phyloP scores from a whole-genome alignment of 2,329 filamentous ascomycete species.

The Chrysosporium queenslandicum region DNA sequence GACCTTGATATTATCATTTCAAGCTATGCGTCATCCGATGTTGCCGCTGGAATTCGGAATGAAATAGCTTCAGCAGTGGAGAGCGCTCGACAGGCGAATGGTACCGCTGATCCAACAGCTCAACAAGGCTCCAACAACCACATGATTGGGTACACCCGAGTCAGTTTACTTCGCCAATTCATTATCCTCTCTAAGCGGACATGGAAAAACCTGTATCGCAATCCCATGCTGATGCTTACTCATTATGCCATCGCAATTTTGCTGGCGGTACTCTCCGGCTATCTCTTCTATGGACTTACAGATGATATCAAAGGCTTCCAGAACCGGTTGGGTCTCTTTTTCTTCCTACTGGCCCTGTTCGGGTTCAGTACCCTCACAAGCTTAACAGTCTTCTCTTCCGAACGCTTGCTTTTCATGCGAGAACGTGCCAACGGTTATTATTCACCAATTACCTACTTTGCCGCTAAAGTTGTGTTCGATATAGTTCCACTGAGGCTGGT shows the following conservation, averaged over 20 bases:
- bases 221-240: constrained; percentile 95
- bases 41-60: constrained; percentile 61
- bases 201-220: constrained; percentile 94
- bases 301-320: constrained; percentile 97
- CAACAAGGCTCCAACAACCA: constrained; percentile 44
- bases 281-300: constrained; percentile 89
- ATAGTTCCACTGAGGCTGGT: constrained; percentile 90
- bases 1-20: constrained; percentile 74
- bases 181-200: constrained; percentile 79
- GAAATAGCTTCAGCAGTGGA: constrained; percentile 65
- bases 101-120: constrained; percentile 49
- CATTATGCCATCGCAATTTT: constrained; percentile 97
- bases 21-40: constrained; percentile 66
- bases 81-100: constrained; percentile 57
- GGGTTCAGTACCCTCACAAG: constrained; percentile 94
- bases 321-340: constrained; percentile 91
- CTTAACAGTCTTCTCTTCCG: constrained; percentile 83
- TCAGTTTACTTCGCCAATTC: constrained; percentile 74
- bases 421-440: constrained; percentile 98
- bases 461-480: constrained; percentile 95
- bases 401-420: constrained; percentile 80
- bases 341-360: constrained; percentile 91
- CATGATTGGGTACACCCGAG: constrained; percentile 70
- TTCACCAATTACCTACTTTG: constrained; percentile 83
- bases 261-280: constrained; percentile 86